Conservation (phyloP, 2,329 filamentous ascomycete species). For the Trichoderma gracile region DNA sequence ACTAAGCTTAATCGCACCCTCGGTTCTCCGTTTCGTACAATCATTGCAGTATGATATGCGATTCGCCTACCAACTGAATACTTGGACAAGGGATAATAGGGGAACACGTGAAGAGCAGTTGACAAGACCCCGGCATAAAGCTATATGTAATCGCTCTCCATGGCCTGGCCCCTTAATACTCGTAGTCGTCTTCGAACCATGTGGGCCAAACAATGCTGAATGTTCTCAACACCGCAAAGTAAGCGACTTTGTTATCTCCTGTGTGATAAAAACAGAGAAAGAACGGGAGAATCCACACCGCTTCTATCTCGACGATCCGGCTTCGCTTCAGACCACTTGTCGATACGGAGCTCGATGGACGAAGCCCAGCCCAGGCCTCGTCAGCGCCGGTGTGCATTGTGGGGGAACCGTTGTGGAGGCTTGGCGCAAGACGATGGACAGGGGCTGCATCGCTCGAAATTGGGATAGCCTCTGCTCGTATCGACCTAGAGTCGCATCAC, state of each 20-base stretch:
- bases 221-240: too few relatives aligned
- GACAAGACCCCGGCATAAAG: too few relatives aligned
- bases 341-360: neutral
- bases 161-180: too few relatives aligned
- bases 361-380: neutral
- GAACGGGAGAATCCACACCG: neutral
- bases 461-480: neutral
- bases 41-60: too few relatives aligned
- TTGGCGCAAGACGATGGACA: neutral
- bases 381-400: neutral
- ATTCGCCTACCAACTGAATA: too few relatives aligned
- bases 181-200: too few relatives aligned
- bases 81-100: too few relatives aligned
- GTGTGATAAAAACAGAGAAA: neutral
- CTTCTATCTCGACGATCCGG: neutral
- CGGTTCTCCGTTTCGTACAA: too few relatives aligned
- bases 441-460: neutral
- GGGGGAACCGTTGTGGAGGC: neutral
- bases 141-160: too few relatives aligned
- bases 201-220: too few relatives aligned
- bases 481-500: neutral
- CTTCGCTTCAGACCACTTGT: neutral
- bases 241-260: fast-evolving
- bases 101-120: too few relatives aligned
- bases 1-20: too few relatives aligned